phyloP scores from a whole-genome alignment of 768 basidiomycete species.

The Tylopilus intermedius region DNA sequence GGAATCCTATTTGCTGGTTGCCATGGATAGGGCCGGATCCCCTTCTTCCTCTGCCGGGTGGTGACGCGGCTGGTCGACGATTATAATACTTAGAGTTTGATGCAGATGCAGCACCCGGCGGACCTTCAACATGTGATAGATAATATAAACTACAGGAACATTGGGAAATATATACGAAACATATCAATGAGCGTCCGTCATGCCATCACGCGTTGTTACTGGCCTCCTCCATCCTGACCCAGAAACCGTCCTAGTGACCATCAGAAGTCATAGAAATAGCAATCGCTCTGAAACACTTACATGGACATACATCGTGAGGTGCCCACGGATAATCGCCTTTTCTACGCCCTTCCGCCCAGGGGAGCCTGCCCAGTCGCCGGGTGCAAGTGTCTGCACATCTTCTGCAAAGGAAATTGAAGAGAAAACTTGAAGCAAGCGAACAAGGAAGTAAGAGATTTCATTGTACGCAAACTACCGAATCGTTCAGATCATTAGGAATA shows the following conservation, averaged over 20 bases:
- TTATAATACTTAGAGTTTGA: too few relatives aligned
- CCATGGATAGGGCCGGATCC: too few relatives aligned
- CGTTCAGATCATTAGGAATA: background rate
- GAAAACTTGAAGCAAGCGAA: constrained; percentile 55
- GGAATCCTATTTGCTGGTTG: too few relatives aligned
- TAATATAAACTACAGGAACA: too few relatives aligned
- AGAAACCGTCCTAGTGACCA: constrained; percentile 19
- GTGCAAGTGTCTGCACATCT: constrained; percentile 44
- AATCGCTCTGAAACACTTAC: constrained; percentile 27
- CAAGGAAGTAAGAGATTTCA: constrained; percentile 59
- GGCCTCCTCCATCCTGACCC: constrained; percentile 26
- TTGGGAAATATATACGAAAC: too few relatives aligned
- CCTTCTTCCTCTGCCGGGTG: too few relatives aligned
- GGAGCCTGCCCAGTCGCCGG: constrained; percentile 38
- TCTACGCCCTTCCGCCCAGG: constrained; percentile 40
- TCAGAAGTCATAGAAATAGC: background rate
- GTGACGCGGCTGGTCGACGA: too few relatives aligned
- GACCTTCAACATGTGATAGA: too few relatives aligned
- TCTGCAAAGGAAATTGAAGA: constrained; percentile 40
- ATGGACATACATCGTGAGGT: constrained; percentile 51
- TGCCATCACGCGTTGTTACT: background rate
- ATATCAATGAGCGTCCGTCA: too few relatives aligned
- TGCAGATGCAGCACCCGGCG: too few relatives aligned
- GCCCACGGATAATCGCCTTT: constrained; percentile 39
- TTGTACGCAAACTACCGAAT: constrained; percentile 56